Base-by-base conservation (phyloP, 257 asterid species). In the Fraxinus americana region DNA sequence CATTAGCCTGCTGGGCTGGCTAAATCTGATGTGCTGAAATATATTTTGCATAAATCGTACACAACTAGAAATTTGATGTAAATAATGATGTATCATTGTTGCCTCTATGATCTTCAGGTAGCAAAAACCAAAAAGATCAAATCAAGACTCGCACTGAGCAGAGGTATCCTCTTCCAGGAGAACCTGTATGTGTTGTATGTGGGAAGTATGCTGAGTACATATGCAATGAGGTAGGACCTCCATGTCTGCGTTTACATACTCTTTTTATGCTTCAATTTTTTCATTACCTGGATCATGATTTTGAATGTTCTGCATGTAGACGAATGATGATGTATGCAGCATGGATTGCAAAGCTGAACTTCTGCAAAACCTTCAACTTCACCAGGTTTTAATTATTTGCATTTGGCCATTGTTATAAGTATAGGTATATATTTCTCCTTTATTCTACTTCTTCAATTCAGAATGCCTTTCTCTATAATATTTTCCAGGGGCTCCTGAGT, bases 161-260 rank as follows among this genome's bases (percentile, higher is more conserved):
- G 89, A 90, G 96, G 78, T 86, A 79, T 87, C 94, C 98, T 72
- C 77, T 85, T 69, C 96, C 92, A 70, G 96, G 97, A 72, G 97
- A 91, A 75, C 97, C 98, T 74, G 81, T 80, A 29, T 94, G 97
- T 84, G 88, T 88, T 79, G 77, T 92, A 69, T 92, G 97, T 14
- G 94, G 97, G 79, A 92, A 92, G 66, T 94, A 88, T 79, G 98
- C 97, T 84, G 98, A 94, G 83, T 92, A 91, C 85, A 92, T 94
- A 67, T 94, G 97, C 84, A 80, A 90, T 69, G 94, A 92, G 94
- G 97, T 94, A 76, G 76, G 81, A 61, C 70, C 73, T 80, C 82
- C 67, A 34, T 63, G 71, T 48, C 63, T 38, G 38, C 73, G 43
- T 43, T 79, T 23, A 11, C 39, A 34, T 59, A 59, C 70, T 76